phyloP scores from a whole-genome alignment of 108 stramenopile species.

The Chaetoceros tenuissimus region DNA sequence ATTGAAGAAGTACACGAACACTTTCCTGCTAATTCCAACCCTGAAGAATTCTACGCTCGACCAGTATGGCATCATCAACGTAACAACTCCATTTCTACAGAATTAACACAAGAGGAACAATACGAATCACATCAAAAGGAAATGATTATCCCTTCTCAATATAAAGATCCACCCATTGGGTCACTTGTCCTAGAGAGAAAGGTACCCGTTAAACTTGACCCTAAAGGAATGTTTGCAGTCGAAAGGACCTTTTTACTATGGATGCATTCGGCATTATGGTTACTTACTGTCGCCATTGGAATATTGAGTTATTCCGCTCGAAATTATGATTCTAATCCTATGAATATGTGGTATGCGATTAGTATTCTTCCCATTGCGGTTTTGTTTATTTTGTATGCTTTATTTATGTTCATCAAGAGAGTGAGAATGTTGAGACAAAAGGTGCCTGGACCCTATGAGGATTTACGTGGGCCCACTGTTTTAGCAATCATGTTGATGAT shows the following conservation, averaged over 20 bases:
- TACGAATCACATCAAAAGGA: constrained; percentile 1
- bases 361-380: constrained; percentile 42
- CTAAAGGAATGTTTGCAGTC: constrained; percentile 52
- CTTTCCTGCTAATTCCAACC: neutral
- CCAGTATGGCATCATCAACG: neutral
- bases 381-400: constrained; percentile 38
- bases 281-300: constrained; percentile 21
- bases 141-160: neutral
- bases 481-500: constrained; percentile 30
- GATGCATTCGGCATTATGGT: constrained; percentile 34
- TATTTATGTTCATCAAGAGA: constrained; percentile 24
- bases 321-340: constrained; percentile 6
- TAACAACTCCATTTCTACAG: constrained; percentile 6
- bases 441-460: constrained; percentile 48
- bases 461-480: constrained; percentile 29
- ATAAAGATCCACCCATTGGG: constrained; percentile 7
- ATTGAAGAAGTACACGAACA: neutral
- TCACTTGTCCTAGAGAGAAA: constrained; percentile 27
- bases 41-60: neutral
- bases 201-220: constrained; percentile 63
- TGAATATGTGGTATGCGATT: constrained; percentile 33
- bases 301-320: constrained; percentile 23
- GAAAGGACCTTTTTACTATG: constrained; percentile 72
- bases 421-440: constrained; percentile 33
- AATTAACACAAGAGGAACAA: constrained; percentile 3